These are phyloP conservation scores for Aspergillus thermomutatus DNA, from an alignment of 2,329 filamentous ascomycete genomes.

Conservation along the genomic window DNA sequence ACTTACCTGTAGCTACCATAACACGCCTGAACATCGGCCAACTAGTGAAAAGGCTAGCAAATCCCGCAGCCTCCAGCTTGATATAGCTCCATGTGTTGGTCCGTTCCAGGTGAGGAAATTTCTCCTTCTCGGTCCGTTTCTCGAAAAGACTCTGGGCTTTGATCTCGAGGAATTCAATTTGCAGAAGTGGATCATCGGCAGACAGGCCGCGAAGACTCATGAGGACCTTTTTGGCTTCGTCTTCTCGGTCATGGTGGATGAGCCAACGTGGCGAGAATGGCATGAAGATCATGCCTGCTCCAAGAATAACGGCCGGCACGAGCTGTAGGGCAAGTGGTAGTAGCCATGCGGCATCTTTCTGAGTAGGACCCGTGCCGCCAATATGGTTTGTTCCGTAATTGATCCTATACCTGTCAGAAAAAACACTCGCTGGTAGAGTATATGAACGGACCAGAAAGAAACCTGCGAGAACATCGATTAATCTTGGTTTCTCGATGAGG, in stretches of 20 bases:
- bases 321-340: conserved; percentile 50
- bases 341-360: conserved; percentile 45
- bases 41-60: conserved; percentile 28
- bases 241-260: conserved; percentile 64
- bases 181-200: conserved; percentile 63
- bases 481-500: neutral
- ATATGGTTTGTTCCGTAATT: conserved; percentile 56
- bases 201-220: conserved; percentile 60
- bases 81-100: conserved; percentile 61
- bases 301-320: conserved; percentile 61
- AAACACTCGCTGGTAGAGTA: conserved; percentile 8
- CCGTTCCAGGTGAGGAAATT: conserved; percentile 63
- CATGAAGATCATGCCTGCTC: conserved; percentile 75
- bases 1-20: conserved; percentile 44
- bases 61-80: conserved; percentile 58
- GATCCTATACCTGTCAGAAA: conserved; percentile 14
- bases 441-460: conserved; percentile 28
- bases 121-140: conserved; percentile 63
- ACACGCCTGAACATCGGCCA: conserved; percentile 47
- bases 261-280: conserved; percentile 74
- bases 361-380: conserved; percentile 51
- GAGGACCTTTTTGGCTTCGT: conserved; percentile 61
- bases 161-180: conserved; percentile 74
- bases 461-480: conserved; percentile 1
- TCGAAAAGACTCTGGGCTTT: conserved; percentile 74